Base-by-base conservation (phyloP, 1,284 basidiomycete species). In the Somion occarium region DNA sequence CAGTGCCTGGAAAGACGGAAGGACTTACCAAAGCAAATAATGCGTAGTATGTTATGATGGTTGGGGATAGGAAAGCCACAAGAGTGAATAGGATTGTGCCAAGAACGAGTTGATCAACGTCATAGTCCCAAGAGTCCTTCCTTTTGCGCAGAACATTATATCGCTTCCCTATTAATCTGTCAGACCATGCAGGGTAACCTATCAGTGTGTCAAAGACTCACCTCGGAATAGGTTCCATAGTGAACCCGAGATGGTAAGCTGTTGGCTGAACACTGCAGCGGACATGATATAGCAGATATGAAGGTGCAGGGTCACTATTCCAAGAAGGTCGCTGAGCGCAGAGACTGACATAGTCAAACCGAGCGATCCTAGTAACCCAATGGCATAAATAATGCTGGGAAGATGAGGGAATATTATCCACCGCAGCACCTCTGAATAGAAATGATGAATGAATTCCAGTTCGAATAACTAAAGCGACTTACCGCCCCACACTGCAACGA, bases 141-240 rank as follows among this genome's bases (percentile, higher is more conserved):
- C 95, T 83, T 45, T 85, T 76, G 44, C 93, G 79, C 24, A 98
- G 73, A 23, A 87, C 78, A 63, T 97, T 97, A 65, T 82, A 88
- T 48, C 92, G 79, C 68, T 91, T 96, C 1, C 94, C 93, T 93
- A 56, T 18, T 3, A 24, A 44, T 25, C 43, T 42, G 22, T 48
- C 30, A 25, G 34, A 24, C 9, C 38, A 44, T 25, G 11, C n/a
- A n/a, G n/a, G n/a, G n/a, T n/a, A 20, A 34, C 30, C 30, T 15
- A 44, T 46, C 24, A 38, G 41, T n/a, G 19, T 52, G 19, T 3
- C 44, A 23, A 18, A 22, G 27, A 63, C 78, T 42, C 61, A 88
- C 94, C 95, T 68, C 93, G 78, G 64, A 98, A 99, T n/a, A 99
- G 78, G 63, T 94, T 93, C 82, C 92, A 98, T 13, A 98, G 70